Evolutionary conservation across 768 basidiomycete genomes (phyloP), one percentile per base, ranked within the genome.

Genomic region (Pisolithus tinctorius): DNA sequence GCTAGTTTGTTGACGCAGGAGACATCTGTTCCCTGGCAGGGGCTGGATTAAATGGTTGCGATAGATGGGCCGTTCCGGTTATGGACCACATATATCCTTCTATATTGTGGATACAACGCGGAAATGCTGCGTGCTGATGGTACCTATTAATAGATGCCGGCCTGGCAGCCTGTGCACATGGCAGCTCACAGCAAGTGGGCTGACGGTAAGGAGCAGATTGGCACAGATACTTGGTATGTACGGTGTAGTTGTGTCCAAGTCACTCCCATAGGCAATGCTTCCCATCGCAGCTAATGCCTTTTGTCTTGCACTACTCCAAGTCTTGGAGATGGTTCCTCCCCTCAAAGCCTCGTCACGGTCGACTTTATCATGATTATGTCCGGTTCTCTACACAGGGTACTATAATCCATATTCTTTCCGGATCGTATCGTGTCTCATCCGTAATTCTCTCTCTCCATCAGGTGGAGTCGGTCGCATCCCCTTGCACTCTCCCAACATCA

Each of bases 401-500:
- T 17, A 54, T 62, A 68, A 71, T 41, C 61, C 63, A 62, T 70
- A 69, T 23, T 39, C 48, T 47, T 25, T n/a, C 10, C 40, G n/a
- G 8, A 23, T 39, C 13, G 3, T 17, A 39, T 25, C 40, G n/a
- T 8, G 20, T 40, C 13, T 4, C n/a, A 39, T 20, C 7, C 26
- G 27, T 13, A 20, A 39, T 55, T 53, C 29, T 25, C 14, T 34
- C 40, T 25, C 23, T 42, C 27, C 36, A 45, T 43, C 57, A 84
- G 86, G 78, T 48, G 86, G 86, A 26, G 71, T 75, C 43, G 75
- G 79, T 26, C 79, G 90, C 53, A 70, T 93, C 36, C 86, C 86
- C 46, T 70, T 93, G 29, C 75, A 77, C 34, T 87, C 87, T 25
- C 82, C 88, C 1, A 88, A 87, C 58, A 75, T 92, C 45, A 83